phyloP scores from a whole-genome alignment of 495 filamentous ascomycete genomes.

The Articulospora tetracladia region DNA sequence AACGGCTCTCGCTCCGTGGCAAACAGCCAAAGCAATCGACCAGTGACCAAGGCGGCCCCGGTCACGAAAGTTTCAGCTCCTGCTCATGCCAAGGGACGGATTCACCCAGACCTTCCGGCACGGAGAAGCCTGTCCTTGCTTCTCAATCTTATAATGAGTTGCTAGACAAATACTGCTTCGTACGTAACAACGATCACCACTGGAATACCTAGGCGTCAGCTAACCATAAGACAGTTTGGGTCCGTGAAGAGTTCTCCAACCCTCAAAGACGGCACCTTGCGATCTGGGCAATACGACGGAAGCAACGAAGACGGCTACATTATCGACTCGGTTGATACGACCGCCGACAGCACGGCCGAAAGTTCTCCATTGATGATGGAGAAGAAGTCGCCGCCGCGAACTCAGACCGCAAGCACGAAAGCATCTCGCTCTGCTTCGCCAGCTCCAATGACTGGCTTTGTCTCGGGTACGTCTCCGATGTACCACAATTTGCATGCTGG shows the following conservation, averaged over 20 bases:
- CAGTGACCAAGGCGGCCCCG: background rate
- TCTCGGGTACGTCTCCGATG: conserved; percentile 29
- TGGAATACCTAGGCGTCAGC: conserved; percentile 19
- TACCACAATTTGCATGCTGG: conserved; percentile 25
- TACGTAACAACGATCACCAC: conserved; percentile 57
- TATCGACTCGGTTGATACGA: conserved; percentile 11
- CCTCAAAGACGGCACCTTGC: conserved; percentile 25
- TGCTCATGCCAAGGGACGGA: conserved; percentile 26
- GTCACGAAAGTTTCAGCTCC: conserved; percentile 15
- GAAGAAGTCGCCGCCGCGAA: conserved; percentile 20
- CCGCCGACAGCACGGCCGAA: conserved; percentile 10
- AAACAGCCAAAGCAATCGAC: background rate
- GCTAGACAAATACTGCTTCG: conserved; percentile 97
- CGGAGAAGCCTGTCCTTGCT: conserved; percentile 63
- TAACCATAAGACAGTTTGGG: conserved; percentile 27
- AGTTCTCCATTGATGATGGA: conserved; percentile 24
- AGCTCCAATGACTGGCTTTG: conserved; percentile 29
- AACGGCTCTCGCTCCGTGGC: background rate
- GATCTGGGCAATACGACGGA: conserved; percentile 25
- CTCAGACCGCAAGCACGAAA: conserved; percentile 11
- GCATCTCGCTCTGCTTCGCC: conserved; percentile 24
- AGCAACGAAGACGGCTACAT: conserved; percentile 24
- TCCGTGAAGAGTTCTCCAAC: conserved; percentile 25
- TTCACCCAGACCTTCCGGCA: conserved; percentile 37
- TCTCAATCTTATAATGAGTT: conserved; percentile 90